A percentile compares a stretch with the other conserved stretches of the same genome.
Conservation (phyloP, 441 rosid species). For the Croton setiger region DNA sequence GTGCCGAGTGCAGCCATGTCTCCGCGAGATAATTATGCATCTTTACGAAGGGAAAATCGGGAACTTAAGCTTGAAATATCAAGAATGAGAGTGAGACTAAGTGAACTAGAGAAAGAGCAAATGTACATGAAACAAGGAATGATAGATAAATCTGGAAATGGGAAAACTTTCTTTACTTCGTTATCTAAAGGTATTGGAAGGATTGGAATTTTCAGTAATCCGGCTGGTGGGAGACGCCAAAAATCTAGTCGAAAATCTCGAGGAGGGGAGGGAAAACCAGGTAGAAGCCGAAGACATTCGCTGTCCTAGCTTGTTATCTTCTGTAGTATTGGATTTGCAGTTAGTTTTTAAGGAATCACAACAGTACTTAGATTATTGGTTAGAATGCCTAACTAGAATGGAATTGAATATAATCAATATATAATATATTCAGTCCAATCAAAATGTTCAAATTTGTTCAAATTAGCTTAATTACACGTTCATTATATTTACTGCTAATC, state of each 20-base stretch:
- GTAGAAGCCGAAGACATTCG: conserved; percentile 50
- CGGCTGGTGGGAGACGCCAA: conserved; percentile 46
- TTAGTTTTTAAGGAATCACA: conserved; percentile 9
- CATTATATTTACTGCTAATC: too few relatives aligned
- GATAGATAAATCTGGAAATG: conserved; percentile 64
- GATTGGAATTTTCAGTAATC: conserved; percentile 52
- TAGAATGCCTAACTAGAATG: background rate
- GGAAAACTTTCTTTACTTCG: conserved; percentile 64
- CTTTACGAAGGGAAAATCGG: conserved; percentile 78
- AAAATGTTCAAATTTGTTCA: too few relatives aligned
- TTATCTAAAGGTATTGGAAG: conserved; percentile 77
- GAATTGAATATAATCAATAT: background rate
- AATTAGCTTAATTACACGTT: background rate
- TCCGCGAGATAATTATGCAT: conserved; percentile 82
- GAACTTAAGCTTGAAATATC: conserved; percentile 88
- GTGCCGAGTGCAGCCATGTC: conserved; percentile 74
- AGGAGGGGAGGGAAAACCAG: conserved; percentile 49
- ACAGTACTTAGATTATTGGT: background rate
- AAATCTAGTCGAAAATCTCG: conserved; percentile 49
- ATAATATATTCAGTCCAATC: too few relatives aligned
- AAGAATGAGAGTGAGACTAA: conserved; percentile 82
- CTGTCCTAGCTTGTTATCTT: conserved; percentile 32
- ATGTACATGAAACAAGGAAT: conserved; percentile 72
- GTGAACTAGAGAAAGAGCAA: conserved; percentile 85
- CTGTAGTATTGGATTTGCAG: background rate